phyloP scores from a whole-genome alignment of 371 early-diverging fungal genomes.

The Mortierella polycephala region DNA sequence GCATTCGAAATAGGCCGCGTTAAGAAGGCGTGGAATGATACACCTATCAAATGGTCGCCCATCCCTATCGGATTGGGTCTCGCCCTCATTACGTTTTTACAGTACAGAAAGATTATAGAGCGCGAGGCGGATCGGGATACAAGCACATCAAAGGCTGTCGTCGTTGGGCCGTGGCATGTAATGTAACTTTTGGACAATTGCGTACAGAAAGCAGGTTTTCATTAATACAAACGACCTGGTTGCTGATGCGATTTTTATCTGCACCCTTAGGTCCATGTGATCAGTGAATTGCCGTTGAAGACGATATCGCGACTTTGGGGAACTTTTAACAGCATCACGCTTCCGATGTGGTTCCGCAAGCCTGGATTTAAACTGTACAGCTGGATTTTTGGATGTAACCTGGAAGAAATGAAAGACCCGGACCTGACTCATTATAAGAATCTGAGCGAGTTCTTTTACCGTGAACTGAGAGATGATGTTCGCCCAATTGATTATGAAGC shows the following conservation, averaged over 20 bases:
- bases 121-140: conserved; percentile 42
- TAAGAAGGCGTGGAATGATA: conserved; percentile 64
- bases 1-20: conserved; percentile 33
- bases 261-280: conserved; percentile 75
- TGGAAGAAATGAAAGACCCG: conserved; percentile 92
- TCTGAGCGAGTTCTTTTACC: conserved; percentile 91
- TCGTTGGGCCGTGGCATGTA: conserved; percentile 89
- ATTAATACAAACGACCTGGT: background rate
- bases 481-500: conserved; percentile 77
- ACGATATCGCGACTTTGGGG: conserved; percentile 93
- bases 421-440: conserved; percentile 84
- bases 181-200: too few relatives aligned
- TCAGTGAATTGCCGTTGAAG: conserved; percentile 88
- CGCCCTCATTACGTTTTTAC: conserved; percentile 76
- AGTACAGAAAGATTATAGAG: conserved; percentile 62
- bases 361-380: conserved; percentile 84
- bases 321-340: conserved; percentile 81
- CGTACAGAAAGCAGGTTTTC: conserved; percentile 1
- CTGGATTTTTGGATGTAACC: conserved; percentile 89
- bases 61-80: conserved; percentile 87
- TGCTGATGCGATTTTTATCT: background rate
- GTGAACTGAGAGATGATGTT: conserved; percentile 81
- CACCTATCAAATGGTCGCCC: conserved; percentile 75
- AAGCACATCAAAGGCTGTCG: conserved; percentile 57
- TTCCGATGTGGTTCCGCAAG: conserved; percentile 82